Base-by-base conservation (phyloP, 371 early-diverging fungal species). In the Mucor lusitanicus region DNA sequence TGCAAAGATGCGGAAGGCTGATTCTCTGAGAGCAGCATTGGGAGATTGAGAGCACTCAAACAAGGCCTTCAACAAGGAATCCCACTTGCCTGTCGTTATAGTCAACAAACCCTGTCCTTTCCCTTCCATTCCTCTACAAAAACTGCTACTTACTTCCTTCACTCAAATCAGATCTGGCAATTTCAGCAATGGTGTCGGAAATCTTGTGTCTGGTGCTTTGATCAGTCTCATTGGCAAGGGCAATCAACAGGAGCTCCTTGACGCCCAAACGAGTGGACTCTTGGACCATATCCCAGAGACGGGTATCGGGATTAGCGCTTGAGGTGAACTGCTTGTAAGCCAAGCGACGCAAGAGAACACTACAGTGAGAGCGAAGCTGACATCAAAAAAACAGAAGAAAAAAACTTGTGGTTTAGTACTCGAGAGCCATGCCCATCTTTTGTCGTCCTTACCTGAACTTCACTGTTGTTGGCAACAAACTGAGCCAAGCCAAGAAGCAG, bases 161-260 rank as follows among this genome's bases (percentile, higher is more conserved):
- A 56, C 66, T 57, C n/a, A 90, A 71, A 71, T 89, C 87, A 69
- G 88, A 86, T 73, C 89, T 90, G 63, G 91, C 89, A 40, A 98
- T 79, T 70, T 97, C 97, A 27, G 96, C 81, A 72, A 96, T 91
- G 46, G 95, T 90, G 79, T 98, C 98, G 71, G 94, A 90, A 42
- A 98, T 79, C 81, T 97, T 97, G 77, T 94, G 90, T 54, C 96
- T 87, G 27, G 94, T 91, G 21, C 83, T 75, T 64, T 78, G 75
- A 65, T 89, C 92, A 28, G 85, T 74, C 75, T 96, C 97, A 57
- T 84, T 85, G 27, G 85, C 82, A 40, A 98, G 87, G 17, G 94
- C 87, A 17, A 85, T 76, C 64, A 98, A 77, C 58, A 98, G 86
- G 64, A 90, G 85, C 5, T 70, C 76, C 79, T 92, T 92, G 69